A percentile compares a stretch with the other conserved stretches of the same genome.
These are phyloP conservation scores for Dioscorea cayenensis DNA, from an alignment of 116 monocot genomes.

Conservation along the genomic window DNA sequence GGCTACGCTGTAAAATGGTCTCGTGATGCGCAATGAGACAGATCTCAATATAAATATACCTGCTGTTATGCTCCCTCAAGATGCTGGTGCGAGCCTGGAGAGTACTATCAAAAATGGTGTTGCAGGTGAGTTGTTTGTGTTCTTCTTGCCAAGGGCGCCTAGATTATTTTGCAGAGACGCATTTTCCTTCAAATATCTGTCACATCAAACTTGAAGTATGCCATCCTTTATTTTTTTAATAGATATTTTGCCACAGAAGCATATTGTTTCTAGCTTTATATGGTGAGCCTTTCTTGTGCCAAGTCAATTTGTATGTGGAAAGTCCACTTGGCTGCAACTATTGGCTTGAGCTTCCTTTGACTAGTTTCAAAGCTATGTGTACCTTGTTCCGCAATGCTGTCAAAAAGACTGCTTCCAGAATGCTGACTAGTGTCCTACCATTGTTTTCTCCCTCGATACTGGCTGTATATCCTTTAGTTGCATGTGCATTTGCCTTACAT, in stretches of 20 bases:
- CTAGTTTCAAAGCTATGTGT: no score
- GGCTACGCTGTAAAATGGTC: slow-evolving; percentile 98
- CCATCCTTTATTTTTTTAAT: no score
- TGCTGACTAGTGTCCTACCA: background rate
- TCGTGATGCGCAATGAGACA: slow-evolving; percentile 85
- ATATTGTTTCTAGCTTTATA: no score
- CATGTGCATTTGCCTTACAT: slow-evolving; percentile 85
- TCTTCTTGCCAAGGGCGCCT: background rate
- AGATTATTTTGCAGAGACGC: background rate
- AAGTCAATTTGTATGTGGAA: no score
- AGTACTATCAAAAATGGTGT: slow-evolving; percentile 28
- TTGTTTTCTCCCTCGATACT: no score
- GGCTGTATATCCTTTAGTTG: slow-evolving; percentile 38
- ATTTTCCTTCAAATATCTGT: no score
- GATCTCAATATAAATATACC: slow-evolving; percentile 79
- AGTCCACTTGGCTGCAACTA: no score
- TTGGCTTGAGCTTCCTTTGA: no score
- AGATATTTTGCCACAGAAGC: no score
- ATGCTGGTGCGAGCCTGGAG: slow-evolving; percentile 82
- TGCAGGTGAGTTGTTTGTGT: slow-evolving; percentile 29
- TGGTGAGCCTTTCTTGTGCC: no score
- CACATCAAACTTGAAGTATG: no score
- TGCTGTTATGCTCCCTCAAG: slow-evolving; percentile 88
- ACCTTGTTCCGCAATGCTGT: background rate
- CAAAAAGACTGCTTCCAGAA: background rate